Base-by-base conservation (phyloP, 768 basidiomycete genomes). In the Boletus huronensis region DNA sequence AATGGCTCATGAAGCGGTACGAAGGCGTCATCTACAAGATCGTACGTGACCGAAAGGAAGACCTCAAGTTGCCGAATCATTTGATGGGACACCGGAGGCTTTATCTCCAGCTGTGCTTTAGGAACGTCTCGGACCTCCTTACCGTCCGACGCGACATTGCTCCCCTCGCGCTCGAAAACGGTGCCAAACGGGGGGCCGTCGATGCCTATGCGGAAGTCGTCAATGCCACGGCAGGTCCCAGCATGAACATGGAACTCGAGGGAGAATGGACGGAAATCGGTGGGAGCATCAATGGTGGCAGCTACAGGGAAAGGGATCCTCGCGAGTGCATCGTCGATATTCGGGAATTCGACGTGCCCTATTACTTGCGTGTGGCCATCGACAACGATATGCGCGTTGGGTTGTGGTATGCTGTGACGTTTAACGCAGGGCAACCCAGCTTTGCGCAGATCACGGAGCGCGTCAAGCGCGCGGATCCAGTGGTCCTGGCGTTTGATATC, bases 401-500 rank as follows among this genome's bases (percentile, higher is more conserved):
- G 47, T 75, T 98, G n/a, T 99, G 97, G 97, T 99, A 99, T 64
- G 79, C 83, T 0, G 83, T 99, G 49, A 84, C 87, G 5, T 93
- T 95, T 60, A 80, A 80, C 2, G 85, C 84, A 4, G 95, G 94
- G 5, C 83, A 87, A 52, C 91, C 93, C 5, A 74, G 75, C 13
- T 84, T 98, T 66, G 74, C 72, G 35, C 84, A 73, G 43, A 80
- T 98, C 53, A 72, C 76, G 21, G 91, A 95, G 61, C 84, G 93
- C 52, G 94, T 98, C 55, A 96, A 97, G 69, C 94, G 97, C 82
- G 94, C 97, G 21, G 97, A 99, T 65, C 97, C 97, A 0, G 94
- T 99, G 40, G 94, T 99, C 49, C 89, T 99, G 92, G 97, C 97
- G 0, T 99, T 79, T 70, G 97, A 98, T 84, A 99, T 99, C 67